A percentile compares a stretch with the other conserved stretches of the same genome.
Evolutionary conservation across 805 yeast species (phyloP).

Genomic region (Candida manassasensis): DNA sequence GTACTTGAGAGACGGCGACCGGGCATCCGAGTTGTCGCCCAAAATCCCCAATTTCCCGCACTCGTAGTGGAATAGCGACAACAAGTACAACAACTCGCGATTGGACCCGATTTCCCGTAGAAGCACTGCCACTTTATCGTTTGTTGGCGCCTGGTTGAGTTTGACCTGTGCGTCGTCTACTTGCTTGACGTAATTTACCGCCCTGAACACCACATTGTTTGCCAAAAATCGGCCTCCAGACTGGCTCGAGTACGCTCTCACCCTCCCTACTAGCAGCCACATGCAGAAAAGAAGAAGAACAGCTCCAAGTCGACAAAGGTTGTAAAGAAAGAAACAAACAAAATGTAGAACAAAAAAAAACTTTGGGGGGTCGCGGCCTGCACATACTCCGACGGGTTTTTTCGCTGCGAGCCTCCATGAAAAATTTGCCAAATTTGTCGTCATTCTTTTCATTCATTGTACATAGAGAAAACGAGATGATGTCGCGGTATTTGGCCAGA

Average conservation of each 20-base stretch:
- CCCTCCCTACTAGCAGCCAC: neutral
- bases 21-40: constrained; percentile 10
- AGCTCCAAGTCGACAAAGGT: too few relatives aligned
- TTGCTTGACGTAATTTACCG: constrained; percentile 23
- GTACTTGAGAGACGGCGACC: constrained; percentile 14
- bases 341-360: too few relatives aligned
- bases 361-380: too few relatives aligned
- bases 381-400: too few relatives aligned
- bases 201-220: constrained; percentile 12
- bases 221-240: constrained; percentile 1
- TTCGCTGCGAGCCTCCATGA: too few relatives aligned
- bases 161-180: constrained; percentile 23
- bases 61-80: constrained; percentile 29
- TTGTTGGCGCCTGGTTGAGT: constrained; percentile 17
- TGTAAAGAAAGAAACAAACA: too few relatives aligned
- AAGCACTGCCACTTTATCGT: constrained; percentile 20
- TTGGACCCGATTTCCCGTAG: constrained; percentile 17
- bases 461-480: constrained; percentile 1
- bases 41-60: constrained; percentile 25
- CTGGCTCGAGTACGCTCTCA: neutral
- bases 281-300: too few relatives aligned
- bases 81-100: constrained; percentile 26
- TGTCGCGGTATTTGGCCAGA: constrained; percentile 3
- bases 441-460: too few relatives aligned
- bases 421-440: too few relatives aligned